A percentile compares a stretch with the other conserved stretches of the same genome.
Evolutionary conservation across 208 protist genomes (phyloP).

Genomic region (Vickermania ingenoplastis): DNA sequence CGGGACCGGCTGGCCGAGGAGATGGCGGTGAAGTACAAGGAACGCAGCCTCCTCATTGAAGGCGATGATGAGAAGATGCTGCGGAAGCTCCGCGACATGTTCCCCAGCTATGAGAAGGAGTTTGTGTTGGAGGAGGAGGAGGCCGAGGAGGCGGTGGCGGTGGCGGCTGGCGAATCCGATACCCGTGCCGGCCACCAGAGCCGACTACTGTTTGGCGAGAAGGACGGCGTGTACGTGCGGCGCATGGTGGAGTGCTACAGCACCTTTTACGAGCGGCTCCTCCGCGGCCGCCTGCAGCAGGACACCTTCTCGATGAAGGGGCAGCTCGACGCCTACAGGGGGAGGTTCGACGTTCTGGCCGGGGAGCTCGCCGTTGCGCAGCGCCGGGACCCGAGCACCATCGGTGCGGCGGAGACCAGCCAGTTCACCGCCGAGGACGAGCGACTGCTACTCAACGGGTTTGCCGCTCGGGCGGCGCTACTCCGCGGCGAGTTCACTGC

Average conservation of each 20-base stretch:
- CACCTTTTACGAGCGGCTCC: conserved; percentile 56
- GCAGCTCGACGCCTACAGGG: conserved; percentile 32
- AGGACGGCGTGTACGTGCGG: conserved; percentile 53
- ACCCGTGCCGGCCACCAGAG: conserved; percentile 48
- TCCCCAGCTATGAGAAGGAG: conserved; percentile 90
- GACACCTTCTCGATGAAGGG: conserved; percentile 10
- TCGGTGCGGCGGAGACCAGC: not conserved
- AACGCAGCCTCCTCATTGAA: conserved; percentile 84
- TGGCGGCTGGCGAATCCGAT: conserved; percentile 12
- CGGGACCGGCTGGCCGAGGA: conserved; percentile 62
- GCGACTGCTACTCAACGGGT: conserved; percentile 67
- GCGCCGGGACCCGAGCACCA: conserved; percentile 8
- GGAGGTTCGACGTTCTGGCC: conserved; percentile 62
- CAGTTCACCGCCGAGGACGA: conserved; percentile 20
- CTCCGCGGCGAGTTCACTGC: conserved; percentile 23
- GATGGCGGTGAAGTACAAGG: conserved; percentile 87
- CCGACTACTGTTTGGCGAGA: conserved; percentile 65
- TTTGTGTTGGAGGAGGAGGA: conserved; percentile 47
- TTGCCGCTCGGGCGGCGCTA: conserved; percentile 44
- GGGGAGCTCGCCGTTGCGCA: not conserved
- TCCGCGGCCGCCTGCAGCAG: conserved; percentile 18
- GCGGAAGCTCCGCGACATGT: conserved; percentile 79
- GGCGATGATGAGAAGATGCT: conserved; percentile 88
- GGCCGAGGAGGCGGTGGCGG: conserved; percentile 13
- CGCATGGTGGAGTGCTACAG: conserved; percentile 60